Evolutionary conservation across 2,329 filamentous ascomycete genomes (phyloP).

Genomic region (Cyphellophora europaea): DNA sequence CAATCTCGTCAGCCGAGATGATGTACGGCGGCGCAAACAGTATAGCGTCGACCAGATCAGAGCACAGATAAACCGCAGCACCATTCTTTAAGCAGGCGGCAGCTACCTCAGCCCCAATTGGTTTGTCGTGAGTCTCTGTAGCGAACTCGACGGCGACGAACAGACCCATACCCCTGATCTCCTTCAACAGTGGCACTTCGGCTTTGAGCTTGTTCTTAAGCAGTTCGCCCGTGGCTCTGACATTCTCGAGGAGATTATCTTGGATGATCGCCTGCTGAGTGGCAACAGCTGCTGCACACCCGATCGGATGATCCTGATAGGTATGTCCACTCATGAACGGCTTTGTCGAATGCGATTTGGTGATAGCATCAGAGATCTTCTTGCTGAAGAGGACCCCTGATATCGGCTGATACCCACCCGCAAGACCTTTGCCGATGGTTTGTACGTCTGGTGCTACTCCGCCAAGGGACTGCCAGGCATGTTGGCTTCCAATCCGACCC

Average conservation of each 20-base stretch:
- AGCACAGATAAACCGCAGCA: slow-evolving; percentile 40
- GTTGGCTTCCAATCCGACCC: slow-evolving; percentile 46
- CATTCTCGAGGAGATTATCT: slow-evolving; percentile 38
- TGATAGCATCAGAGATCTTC: slow-evolving; percentile 38
- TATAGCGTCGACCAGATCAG: slow-evolving; percentile 41
- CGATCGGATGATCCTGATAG: slow-evolving; percentile 48
- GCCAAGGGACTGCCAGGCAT: slow-evolving; percentile 42
- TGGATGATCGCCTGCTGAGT: slow-evolving; percentile 42
- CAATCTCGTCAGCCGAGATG: slow-evolving; percentile 36
- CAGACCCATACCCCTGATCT: slow-evolving; percentile 48
- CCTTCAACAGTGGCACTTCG: slow-evolving; percentile 40
- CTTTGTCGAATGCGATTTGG: slow-evolving; percentile 37
- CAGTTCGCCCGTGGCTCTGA: slow-evolving; percentile 22
- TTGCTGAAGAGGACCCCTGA: slow-evolving; percentile 44
- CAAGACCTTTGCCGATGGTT: slow-evolving; percentile 50
- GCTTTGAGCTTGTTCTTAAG: slow-evolving; percentile 30
- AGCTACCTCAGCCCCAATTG: slow-evolving; percentile 44
- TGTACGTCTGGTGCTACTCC: slow-evolving; percentile 49
- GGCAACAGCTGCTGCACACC: slow-evolving; percentile 42
- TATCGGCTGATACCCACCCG: slow-evolving; percentile 46
- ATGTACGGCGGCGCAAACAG: slow-evolving; percentile 45
- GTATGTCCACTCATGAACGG: slow-evolving; percentile 50
- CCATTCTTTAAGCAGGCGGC: slow-evolving; percentile 37
- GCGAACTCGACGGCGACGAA: slow-evolving; percentile 55
- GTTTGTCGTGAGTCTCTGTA: slow-evolving; percentile 42